Evolutionary conservation across 805 yeast genomes (phyloP).

Genomic region (Candida easanensis): DNA sequence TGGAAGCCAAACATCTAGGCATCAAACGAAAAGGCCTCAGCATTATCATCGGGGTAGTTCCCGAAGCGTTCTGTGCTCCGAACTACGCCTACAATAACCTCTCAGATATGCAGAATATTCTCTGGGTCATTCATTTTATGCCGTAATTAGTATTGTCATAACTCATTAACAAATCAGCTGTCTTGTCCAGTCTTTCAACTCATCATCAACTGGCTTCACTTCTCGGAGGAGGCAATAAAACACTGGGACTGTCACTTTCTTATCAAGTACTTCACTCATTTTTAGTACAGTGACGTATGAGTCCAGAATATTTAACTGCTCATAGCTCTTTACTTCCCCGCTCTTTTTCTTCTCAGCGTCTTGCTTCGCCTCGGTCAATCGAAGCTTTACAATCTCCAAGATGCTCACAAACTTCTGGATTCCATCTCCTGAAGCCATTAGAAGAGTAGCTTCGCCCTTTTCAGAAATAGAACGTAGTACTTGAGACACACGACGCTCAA

Average conservation of each 20-base stretch:
- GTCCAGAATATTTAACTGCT: conserved; percentile 26
- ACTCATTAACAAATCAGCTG: conserved; percentile 5
- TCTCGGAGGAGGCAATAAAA: conserved; percentile 19
- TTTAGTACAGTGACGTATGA: conserved; percentile 15
- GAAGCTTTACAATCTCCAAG: conserved; percentile 23
- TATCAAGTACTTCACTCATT: conserved; percentile 22
- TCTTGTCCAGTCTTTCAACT: conserved; percentile 22
- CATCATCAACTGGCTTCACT: neutral
- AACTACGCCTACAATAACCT: too few relatives aligned
- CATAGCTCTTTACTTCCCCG: conserved; percentile 2
- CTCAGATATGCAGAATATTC: too few relatives aligned
- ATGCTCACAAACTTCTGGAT: conserved; percentile 25
- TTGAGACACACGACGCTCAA: conserved; percentile 18
- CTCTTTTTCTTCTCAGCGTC: neutral
- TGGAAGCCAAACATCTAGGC: too few relatives aligned
- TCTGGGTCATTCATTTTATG: too few relatives aligned
- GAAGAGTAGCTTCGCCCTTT: conserved; percentile 3
- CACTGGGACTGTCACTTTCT: conserved; percentile 20
- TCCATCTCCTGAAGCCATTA: conserved; percentile 25
- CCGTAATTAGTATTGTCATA: neutral
- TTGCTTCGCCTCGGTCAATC: conserved; percentile 7
- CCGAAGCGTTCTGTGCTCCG: too few relatives aligned
- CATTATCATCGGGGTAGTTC: too few relatives aligned
- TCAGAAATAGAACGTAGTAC: conserved; percentile 4
- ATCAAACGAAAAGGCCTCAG: too few relatives aligned